Percentiles rank a stretch among this genome's conserved stretches.
These are phyloP conservation scores for Neonectria magnoliae DNA, from an alignment of 2,329 filamentous ascomycete genomes.

Conservation along the genomic window DNA sequence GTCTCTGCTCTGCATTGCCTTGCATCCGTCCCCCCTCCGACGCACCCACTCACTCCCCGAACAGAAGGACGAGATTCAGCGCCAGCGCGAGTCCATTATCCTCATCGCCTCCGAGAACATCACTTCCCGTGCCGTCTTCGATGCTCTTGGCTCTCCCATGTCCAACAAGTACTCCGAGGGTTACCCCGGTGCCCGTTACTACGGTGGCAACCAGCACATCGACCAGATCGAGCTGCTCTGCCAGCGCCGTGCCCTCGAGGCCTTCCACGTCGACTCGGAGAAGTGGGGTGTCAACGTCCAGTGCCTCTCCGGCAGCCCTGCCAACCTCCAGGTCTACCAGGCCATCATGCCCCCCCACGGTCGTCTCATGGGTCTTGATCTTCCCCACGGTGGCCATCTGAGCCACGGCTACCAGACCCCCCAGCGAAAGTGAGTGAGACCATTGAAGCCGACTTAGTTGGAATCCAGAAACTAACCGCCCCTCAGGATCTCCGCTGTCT, in stretches of 20 bases:
- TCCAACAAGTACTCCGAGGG: constrained; percentile 99
- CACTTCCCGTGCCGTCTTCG: constrained; percentile 97
- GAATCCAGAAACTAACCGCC: background rate
- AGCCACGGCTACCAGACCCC: constrained; percentile 98
- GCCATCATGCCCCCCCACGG: constrained; percentile 96
- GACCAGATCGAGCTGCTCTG: constrained; percentile 95
- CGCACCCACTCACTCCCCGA: constrained; percentile 44
- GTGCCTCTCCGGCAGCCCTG: constrained; percentile 89
- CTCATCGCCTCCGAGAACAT: constrained; percentile 99
- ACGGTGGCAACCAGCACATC: constrained; percentile 99
- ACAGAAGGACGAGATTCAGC: constrained; percentile 91
- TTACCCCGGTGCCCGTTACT: constrained; percentile 97
- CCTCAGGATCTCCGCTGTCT: constrained; percentile 89
- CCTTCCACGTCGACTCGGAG: constrained; percentile 84
- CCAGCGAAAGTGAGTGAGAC: constrained; percentile 77
- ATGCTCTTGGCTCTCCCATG: constrained; percentile 94
- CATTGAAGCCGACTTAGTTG: background rate
- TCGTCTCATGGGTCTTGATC: constrained; percentile 94
- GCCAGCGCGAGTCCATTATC: constrained; percentile 97
- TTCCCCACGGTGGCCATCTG: constrained; percentile 93
- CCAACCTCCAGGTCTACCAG: constrained; percentile 98
- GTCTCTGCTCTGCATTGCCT: constrained; percentile 42
- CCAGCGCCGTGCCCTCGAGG: constrained; percentile 90
- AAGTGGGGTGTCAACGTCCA: constrained; percentile 99
- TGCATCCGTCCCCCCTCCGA: background rate